These are phyloP conservation scores for Solanum virginianum DNA, from an alignment of 257 asterid species.

Conservation along the genomic window DNA sequence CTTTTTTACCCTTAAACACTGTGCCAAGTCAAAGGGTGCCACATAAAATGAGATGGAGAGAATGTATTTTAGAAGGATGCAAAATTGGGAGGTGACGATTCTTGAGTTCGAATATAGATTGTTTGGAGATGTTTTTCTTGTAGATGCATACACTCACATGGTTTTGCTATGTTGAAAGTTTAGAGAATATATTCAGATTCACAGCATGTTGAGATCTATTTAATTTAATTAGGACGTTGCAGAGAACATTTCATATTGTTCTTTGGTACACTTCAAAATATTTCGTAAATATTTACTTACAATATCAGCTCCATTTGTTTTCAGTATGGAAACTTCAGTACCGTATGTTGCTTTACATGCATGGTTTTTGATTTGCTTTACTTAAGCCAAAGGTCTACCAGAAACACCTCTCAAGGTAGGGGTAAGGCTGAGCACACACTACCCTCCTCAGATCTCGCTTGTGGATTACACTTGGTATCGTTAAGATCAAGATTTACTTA, in stretches of 20 bases:
- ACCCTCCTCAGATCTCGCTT: not conserved
- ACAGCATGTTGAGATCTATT: not conserved
- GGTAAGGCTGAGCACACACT: not conserved
- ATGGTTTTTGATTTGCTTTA: too few relatives aligned
- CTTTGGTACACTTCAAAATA: not conserved
- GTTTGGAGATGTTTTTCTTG: not conserved
- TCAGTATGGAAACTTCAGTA: too few relatives aligned
- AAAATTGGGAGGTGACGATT: not conserved
- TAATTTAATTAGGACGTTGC: not conserved
- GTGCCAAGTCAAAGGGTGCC: too few relatives aligned
- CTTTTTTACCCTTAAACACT: too few relatives aligned
- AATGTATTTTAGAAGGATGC: not conserved
- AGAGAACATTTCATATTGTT: not conserved
- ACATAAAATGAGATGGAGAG: too few relatives aligned
- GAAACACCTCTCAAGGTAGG: not conserved
- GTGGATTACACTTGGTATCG: not conserved
- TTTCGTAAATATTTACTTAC: not conserved
- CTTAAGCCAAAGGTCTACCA: not conserved
- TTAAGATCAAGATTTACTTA: not conserved
- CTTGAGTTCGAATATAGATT: not conserved
- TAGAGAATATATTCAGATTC: not conserved
- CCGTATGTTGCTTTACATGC: too few relatives aligned
- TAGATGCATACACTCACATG: not conserved
- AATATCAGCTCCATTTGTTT: too few relatives aligned
- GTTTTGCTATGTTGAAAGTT: not conserved